These are phyloP conservation scores for Zygoascus flipseniorum DNA, from an alignment of 805 yeast species.

Conservation along the genomic window DNA sequence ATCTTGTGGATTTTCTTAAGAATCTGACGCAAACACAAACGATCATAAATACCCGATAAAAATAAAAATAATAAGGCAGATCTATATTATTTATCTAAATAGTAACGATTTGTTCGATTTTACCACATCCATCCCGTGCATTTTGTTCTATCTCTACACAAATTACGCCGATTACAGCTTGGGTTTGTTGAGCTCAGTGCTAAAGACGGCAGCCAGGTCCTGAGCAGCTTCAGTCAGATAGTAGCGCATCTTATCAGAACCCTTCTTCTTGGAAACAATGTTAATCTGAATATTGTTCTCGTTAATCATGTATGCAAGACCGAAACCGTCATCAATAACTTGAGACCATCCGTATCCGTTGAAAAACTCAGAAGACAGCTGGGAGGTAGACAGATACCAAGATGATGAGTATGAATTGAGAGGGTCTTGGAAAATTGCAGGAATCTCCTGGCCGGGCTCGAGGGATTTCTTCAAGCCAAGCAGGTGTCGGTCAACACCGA, in stretches of 20 bases:
- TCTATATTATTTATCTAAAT: not conserved
- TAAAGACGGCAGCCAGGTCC: conserved; percentile 63
- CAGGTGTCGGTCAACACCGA: conserved; percentile 90
- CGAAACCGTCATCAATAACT: conserved; percentile 89
- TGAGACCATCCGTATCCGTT: conserved; percentile 96
- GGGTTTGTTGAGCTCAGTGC: conserved; percentile 27
- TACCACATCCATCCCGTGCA: not conserved
- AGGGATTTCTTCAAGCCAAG: conserved; percentile 77
- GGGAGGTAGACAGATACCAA: conserved; percentile 88
- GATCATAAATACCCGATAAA: no score
- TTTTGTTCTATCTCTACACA: not conserved
- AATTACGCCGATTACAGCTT: conserved; percentile 24
- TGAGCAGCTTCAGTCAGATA: conserved; percentile 72
- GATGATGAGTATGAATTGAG: conserved; percentile 64
- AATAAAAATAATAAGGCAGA: no score
- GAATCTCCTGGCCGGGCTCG: conserved; percentile 45
- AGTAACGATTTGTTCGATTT: not conserved
- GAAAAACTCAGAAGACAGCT: conserved; percentile 73
- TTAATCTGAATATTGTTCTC: conserved; percentile 79
- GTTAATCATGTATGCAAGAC: conserved; percentile 88
- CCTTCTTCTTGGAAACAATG: conserved; percentile 62
- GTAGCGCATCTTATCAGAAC: conserved; percentile 41
- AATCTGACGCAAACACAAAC: no score
- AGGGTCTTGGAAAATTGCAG: conserved; percentile 68
- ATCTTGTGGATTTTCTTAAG: no score